Evolutionary conservation across 768 basidiomycete species (phyloP), one percentile per base, ranked within the genome.

Genomic region (Termitomyces sp.): DNA sequence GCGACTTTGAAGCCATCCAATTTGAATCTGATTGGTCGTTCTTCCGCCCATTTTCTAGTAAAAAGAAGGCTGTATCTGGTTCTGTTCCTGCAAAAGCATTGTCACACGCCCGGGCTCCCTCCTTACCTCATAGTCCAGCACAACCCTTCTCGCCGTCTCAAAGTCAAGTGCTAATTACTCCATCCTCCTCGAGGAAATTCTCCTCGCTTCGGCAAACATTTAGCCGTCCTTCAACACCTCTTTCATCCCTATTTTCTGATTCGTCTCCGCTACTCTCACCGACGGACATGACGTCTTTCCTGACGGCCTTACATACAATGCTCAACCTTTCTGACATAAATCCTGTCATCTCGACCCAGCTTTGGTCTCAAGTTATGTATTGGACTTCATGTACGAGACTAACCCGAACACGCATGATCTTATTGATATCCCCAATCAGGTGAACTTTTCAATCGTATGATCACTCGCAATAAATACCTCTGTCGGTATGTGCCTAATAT

Each of bases 11-110:
- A 51, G 79, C 83, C 31, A 77, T 98, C 19, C 87, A 92, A 60
- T 99, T 98, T 65, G 95, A 98, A 71, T 94, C 92, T 5, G 97
- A 98, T 53, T 99, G 97, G 97, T 86, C 88, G 0, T 89, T 93
- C 67, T 72, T 92, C 19, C 81, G 89, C n/a, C 78, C 89, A 7
- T 88, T 92, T 63, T 75, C 75, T 26, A 69, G 75, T 31, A 87
- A 86, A 67, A 86, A 81, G 67, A 89, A 84, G 68, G 66, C 67
- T 17, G 64, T 72, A 37, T 53, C 72, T 2, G 56, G 60, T 15
- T 58, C 71, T 28, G 57, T 70, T 30, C 63, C 68, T 8, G 58
- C 71, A 9, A 69, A 56, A 19, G 65, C 70, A n/a, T 56, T 71
- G 5, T 65, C 71, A 28, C 73, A 73, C 26, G 67, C 68, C 54